Conservation (phyloP, 2,329 filamentous ascomycete genomes). For the Beauveria scarabaeidicola region DNA sequence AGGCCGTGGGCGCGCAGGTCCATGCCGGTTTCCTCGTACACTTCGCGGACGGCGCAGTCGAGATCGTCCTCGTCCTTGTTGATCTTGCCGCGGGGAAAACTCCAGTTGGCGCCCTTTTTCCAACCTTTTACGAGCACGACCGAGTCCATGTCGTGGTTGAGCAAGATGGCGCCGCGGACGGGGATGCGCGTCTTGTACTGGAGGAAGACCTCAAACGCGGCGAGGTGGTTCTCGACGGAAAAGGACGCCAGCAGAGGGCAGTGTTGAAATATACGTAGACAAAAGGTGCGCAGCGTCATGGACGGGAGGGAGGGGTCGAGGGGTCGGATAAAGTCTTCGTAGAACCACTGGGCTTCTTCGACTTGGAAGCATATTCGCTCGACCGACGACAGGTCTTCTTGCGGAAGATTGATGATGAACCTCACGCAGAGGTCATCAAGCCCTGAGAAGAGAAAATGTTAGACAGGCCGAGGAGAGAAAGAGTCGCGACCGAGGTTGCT, state of each 20-base stretch:
- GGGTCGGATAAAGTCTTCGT: slow-evolving; percentile 97
- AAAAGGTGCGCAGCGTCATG: slow-evolving; percentile 77
- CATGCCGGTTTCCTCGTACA: slow-evolving; percentile 92
- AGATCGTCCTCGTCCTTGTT: slow-evolving; percentile 94
- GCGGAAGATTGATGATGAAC: slow-evolving; percentile 94
- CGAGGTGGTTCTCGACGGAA: slow-evolving; percentile 66
- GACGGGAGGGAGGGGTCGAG: slow-evolving; percentile 77
- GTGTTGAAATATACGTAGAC: slow-evolving; percentile 84
- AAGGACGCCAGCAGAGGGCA: slow-evolving; percentile 82
- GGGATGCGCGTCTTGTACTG: slow-evolving; percentile 92
- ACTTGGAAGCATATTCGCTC: slow-evolving; percentile 97
- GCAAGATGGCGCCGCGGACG: slow-evolving; percentile 85
- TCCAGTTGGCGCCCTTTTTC: slow-evolving; percentile 96
- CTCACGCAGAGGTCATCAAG: slow-evolving; percentile 96
- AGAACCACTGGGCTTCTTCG: slow-evolving; percentile 99
- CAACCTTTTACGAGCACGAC: slow-evolving; percentile 92
- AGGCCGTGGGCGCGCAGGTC: slow-evolving; percentile 70
- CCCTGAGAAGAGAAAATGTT: slow-evolving; percentile 43
- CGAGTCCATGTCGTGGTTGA: slow-evolving; percentile 91
- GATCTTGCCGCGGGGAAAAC: slow-evolving; percentile 94
- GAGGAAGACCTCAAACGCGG: slow-evolving; percentile 85
- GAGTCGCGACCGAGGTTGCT: slow-evolving; percentile 19
- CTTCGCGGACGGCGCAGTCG: slow-evolving; percentile 87
- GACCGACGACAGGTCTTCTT: slow-evolving; percentile 81
- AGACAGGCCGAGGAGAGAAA: background rate